Evolutionary conservation across 495 filamentous ascomycete species (phyloP).

Genomic region (Penicillium parvum): DNA sequence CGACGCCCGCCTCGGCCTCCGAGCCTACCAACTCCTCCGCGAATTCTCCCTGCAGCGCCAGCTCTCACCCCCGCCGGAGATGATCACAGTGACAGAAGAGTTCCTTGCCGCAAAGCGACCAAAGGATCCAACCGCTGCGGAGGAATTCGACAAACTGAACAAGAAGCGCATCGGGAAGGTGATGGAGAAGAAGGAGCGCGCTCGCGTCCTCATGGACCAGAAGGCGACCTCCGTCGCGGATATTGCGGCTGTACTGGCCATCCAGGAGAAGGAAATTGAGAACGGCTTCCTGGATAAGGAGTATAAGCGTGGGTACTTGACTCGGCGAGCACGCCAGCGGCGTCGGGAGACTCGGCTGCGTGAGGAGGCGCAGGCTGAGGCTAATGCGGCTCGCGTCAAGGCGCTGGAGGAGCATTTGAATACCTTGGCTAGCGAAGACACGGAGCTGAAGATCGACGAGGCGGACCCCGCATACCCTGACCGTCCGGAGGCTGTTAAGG

Average conservation of each 20-base stretch:
- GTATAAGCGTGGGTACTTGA: slow-evolving; percentile 31
- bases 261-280: slow-evolving; percentile 42
- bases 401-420: slow-evolving; percentile 26
- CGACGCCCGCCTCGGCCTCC: slow-evolving; percentile 58
- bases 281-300: slow-evolving; percentile 25
- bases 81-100: slow-evolving; percentile 47
- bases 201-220: slow-evolving; percentile 71
- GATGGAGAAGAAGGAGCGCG: slow-evolving; percentile 54
- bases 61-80: slow-evolving; percentile 38
- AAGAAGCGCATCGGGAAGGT: slow-evolving; percentile 38
- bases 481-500: slow-evolving; percentile 37
- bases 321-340: slow-evolving; percentile 25
- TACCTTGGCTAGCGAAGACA: slow-evolving; percentile 20
- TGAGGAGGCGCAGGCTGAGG: slow-evolving; percentile 36
- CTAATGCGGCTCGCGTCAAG: slow-evolving; percentile 30
- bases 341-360: slow-evolving; percentile 30
- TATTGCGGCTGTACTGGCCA: slow-evolving; percentile 68
- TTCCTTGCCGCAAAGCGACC: slow-evolving; percentile 57
- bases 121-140: slow-evolving; percentile 42
- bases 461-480: slow-evolving; percentile 27
- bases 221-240: slow-evolving; percentile 86
- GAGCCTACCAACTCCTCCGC: slow-evolving; percentile 73
- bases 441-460: slow-evolving; percentile 29
- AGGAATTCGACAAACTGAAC: slow-evolving; percentile 45
- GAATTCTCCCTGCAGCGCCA: slow-evolving; percentile 61